phyloP scores from a whole-genome alignment of 2,329 filamentous ascomycete species.

The Aspergillus neotritici region DNA sequence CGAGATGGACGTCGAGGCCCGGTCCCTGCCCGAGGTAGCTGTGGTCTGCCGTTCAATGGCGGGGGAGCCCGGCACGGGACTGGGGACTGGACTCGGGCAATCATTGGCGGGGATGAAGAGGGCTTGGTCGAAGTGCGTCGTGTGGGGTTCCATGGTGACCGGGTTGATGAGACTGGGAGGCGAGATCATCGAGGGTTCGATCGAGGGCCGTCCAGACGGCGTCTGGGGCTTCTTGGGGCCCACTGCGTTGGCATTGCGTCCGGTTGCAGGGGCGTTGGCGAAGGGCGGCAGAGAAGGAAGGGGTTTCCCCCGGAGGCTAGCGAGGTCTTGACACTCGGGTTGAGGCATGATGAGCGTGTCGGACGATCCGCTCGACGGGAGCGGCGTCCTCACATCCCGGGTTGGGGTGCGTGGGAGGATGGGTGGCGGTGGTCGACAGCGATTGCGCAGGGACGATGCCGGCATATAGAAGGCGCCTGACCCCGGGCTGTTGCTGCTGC shows the following conservation, averaged over 20 bases:
- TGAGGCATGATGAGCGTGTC: conserved; percentile 29
- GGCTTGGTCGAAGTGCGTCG: conserved; percentile 35
- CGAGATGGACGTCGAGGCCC: conserved; percentile 31
- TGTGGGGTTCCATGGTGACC: conserved; percentile 35
- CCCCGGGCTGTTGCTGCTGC: conserved; percentile 14
- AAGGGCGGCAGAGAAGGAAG: conserved; percentile 24
- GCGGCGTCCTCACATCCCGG: conserved; percentile 15
- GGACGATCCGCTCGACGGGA: conserved; percentile 21
- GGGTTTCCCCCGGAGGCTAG: conserved; percentile 27
- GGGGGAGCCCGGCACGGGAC: conserved; percentile 27
- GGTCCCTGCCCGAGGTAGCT: conserved; percentile 21
- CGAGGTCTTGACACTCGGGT: conserved; percentile 18
- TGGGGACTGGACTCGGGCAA: conserved; percentile 32
- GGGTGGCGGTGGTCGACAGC: conserved; percentile 18
- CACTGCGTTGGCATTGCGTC: conserved; percentile 15
- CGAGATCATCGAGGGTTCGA: conserved; percentile 37
- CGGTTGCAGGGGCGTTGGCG: conserved; percentile 12
- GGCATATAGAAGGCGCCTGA: conserved; percentile 15
- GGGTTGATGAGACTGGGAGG: conserved; percentile 35
- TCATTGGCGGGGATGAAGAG: conserved; percentile 38
- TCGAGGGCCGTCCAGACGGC: conserved; percentile 21
- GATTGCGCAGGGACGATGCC: conserved; percentile 14
- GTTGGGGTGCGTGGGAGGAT: conserved; percentile 20
- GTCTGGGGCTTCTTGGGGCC: conserved; percentile 20
- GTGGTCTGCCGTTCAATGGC: conserved; percentile 26